Evolutionary conservation across 1,284 basidiomycete genomes (phyloP).

Genomic region (Ustilago trichophora): DNA sequence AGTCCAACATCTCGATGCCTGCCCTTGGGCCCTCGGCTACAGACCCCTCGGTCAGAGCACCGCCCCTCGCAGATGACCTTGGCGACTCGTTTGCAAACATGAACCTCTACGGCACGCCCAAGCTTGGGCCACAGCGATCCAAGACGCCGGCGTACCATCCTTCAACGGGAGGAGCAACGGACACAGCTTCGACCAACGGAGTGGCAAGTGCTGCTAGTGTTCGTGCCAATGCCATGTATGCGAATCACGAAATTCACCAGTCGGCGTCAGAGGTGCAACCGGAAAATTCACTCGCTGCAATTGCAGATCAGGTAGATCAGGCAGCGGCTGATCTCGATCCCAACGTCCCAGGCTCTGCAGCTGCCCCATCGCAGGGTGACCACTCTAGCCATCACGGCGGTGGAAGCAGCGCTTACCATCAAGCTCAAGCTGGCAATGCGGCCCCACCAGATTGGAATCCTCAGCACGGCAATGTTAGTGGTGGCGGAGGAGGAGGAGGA

Average conservation of each 20-base stretch:
- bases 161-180: neutral
- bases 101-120: constrained; percentile 46
- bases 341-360: constrained; percentile 3
- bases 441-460: constrained; percentile 24
- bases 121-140: constrained; percentile 38
- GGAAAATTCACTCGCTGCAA: constrained; percentile 53
- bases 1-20: constrained; percentile 59
- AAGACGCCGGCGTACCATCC: constrained; percentile 19
- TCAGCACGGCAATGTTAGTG: neutral
- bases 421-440: neutral
- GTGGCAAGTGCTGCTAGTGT: constrained; percentile 24
- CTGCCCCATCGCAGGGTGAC: constrained; percentile 14
- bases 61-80: constrained; percentile 57
- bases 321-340: constrained; percentile 49
- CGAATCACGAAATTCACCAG: constrained; percentile 58
- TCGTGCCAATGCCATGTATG: constrained; percentile 54
- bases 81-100: constrained; percentile 51
- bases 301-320: constrained; percentile 54
- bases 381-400: constrained; percentile 17
- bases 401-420: constrained; percentile 13
- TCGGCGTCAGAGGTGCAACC: constrained; percentile 56
- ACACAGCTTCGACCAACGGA: constrained; percentile 11
- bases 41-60: constrained; percentile 24
- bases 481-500: too few species aligned
- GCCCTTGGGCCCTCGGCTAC: constrained; percentile 26